Evolutionary conservation across 805 yeast species (phyloP).

Genomic region (Zygosaccharomyces siamensis): DNA sequence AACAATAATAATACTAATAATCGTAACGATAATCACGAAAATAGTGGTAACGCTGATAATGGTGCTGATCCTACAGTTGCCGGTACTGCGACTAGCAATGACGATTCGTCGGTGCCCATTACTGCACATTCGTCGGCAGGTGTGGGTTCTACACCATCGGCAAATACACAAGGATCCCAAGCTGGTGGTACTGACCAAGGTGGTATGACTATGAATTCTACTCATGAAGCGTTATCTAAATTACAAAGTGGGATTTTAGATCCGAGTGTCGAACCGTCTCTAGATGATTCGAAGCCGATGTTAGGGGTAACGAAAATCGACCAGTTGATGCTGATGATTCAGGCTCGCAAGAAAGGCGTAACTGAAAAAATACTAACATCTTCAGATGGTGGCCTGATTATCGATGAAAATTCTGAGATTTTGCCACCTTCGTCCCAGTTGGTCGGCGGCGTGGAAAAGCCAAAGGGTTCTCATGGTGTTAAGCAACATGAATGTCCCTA

Average conservation of each 20-base stretch:
- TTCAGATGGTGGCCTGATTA: slow-evolving; percentile 61
- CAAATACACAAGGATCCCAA: not conserved
- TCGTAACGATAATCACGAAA: no score
- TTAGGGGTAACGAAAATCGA: slow-evolving; percentile 88
- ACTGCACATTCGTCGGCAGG: no score
- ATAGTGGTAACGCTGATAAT: slow-evolving; percentile 2
- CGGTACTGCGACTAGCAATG: not conserved
- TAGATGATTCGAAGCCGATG: slow-evolving; percentile 61
- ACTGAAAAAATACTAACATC: slow-evolving; percentile 59
- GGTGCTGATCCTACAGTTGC: slow-evolving; percentile 1
- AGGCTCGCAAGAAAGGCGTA: slow-evolving; percentile 76
- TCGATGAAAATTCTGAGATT: slow-evolving; percentile 46
- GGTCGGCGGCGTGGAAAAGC: slow-evolving; percentile 78
- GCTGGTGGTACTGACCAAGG: not conserved
- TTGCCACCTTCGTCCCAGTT: slow-evolving; percentile 57
- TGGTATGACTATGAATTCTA: slow-evolving; percentile 18
- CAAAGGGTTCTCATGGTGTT: slow-evolving; percentile 35
- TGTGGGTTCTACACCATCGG: no score
- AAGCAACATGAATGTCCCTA: slow-evolving; percentile 69
- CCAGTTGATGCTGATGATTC: slow-evolving; percentile 84
- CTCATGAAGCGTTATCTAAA: slow-evolving; percentile 16
- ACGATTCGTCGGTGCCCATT: not conserved
- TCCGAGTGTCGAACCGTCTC: slow-evolving; percentile 43
- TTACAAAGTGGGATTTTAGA: slow-evolving; percentile 32
- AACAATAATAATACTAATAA: slow-evolving; percentile 6